These are phyloP conservation scores for Jamesozyma jinghongensis DNA, from an alignment of 805 yeast species.

Conservation along the genomic window DNA sequence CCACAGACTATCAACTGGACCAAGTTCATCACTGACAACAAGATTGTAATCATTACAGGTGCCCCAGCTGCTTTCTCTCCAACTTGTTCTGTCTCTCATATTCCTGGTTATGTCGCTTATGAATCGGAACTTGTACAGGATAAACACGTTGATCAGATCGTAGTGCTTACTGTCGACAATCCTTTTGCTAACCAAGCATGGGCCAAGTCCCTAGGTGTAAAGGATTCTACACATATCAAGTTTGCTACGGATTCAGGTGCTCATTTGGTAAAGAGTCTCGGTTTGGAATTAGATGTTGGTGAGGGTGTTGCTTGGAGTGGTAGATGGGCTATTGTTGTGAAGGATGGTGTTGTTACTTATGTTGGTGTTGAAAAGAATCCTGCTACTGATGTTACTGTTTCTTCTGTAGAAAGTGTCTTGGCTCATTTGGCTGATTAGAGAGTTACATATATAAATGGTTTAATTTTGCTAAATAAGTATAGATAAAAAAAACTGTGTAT, in stretches of 20 bases:
- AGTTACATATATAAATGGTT: no score
- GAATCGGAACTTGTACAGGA: conserved; percentile 39
- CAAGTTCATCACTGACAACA: conserved; percentile 27
- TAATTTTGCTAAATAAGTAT: no score
- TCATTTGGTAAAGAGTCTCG: conserved; percentile 48
- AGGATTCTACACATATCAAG: conserved; percentile 33
- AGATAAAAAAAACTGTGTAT: no score
- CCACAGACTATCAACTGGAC: conserved; percentile 22
- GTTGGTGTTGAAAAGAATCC: conserved; percentile 32
- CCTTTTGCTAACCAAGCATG: conserved; percentile 66
- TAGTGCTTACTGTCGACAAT: conserved; percentile 59
- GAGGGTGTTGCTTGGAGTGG: conserved; percentile 49
- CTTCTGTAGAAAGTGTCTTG: conserved; percentile 30
- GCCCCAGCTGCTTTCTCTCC: conserved; percentile 90
- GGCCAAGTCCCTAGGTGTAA: conserved; percentile 38
- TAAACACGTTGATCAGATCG: conserved; percentile 54
- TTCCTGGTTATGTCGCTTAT: conserved; percentile 55
- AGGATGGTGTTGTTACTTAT: conserved; percentile 45
- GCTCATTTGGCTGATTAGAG: conserved; percentile 19
- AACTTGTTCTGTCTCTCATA: conserved; percentile 62
- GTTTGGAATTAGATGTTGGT: conserved; percentile 47
- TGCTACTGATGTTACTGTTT: conserved; percentile 31
- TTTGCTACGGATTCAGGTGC: conserved; percentile 64
- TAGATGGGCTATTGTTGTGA: conserved; percentile 67
- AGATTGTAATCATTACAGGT: conserved; percentile 59